These are phyloP conservation scores for Chrysoporthe deuterocubensis DNA, from an alignment of 2,329 filamentous ascomycete genomes.

Conservation along the genomic window DNA sequence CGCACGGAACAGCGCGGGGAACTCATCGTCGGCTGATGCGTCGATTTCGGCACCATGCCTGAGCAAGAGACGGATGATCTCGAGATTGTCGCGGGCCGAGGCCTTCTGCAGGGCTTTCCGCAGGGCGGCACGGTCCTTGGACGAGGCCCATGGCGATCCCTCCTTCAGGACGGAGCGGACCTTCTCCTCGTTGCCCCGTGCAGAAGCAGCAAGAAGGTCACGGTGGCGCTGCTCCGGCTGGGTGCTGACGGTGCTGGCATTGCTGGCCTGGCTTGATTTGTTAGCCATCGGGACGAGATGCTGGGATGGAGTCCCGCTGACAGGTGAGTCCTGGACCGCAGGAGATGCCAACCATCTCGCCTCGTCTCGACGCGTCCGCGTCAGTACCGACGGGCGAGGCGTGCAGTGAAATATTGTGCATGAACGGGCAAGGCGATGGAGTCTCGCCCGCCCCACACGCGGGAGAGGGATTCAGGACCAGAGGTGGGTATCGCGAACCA, in stretches of 20 bases:
- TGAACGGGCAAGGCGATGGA: slow-evolving; percentile 10
- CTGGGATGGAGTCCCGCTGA: neutral
- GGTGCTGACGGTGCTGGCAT: slow-evolving; percentile 42
- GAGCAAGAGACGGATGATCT: slow-evolving; percentile 44
- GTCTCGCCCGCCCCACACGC: neutral
- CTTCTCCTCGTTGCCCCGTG: slow-evolving; percentile 43
- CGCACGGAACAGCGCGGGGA: slow-evolving; percentile 43
- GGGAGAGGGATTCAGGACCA: slow-evolving; percentile 4
- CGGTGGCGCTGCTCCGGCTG: slow-evolving; percentile 43
- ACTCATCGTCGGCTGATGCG: slow-evolving; percentile 40
- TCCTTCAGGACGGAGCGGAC: slow-evolving; percentile 43
- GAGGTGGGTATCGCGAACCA: neutral
- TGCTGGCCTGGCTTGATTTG: slow-evolving; percentile 23
- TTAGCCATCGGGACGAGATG: slow-evolving; percentile 12
- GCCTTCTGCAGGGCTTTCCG: slow-evolving; percentile 45
- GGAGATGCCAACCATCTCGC: slow-evolving; percentile 2
- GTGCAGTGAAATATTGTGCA: neutral
- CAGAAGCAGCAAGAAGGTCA: slow-evolving; percentile 43
- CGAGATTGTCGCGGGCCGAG: slow-evolving; percentile 42
- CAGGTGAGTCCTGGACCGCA: slow-evolving; percentile 8
- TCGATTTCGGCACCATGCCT: slow-evolving; percentile 43
- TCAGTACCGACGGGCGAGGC: neutral
- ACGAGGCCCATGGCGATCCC: slow-evolving; percentile 40
- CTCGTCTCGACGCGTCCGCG: slow-evolving; percentile 1
- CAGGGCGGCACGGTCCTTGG: slow-evolving; percentile 41